Evolutionary conservation across 2,329 filamentous ascomycete species (phyloP).

Genomic region (Colletotrichum agaves): DNA sequence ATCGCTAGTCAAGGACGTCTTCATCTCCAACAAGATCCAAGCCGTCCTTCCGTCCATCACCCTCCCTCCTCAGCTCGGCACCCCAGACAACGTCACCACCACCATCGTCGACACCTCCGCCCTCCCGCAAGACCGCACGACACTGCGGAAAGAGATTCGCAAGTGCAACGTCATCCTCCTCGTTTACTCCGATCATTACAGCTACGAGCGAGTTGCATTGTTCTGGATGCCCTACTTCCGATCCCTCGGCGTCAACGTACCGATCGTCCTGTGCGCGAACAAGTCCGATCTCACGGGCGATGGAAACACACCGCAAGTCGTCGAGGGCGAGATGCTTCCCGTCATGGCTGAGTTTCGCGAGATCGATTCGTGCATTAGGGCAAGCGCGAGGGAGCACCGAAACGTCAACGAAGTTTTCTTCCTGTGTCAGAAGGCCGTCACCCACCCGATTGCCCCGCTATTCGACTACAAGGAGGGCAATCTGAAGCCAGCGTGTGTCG

Average conservation of each 20-base stretch:
- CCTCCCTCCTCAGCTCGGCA: conserved; percentile 91
- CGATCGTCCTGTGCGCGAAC: conserved; percentile 95
- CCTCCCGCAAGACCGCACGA: conserved; percentile 90
- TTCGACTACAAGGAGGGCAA: conserved; percentile 94
- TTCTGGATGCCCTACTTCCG: conserved; percentile 99
- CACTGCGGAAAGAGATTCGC: conserved; percentile 90
- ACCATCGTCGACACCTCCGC: conserved; percentile 98
- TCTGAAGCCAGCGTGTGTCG: conserved; percentile 88
- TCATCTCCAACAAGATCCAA: conserved; percentile 95
- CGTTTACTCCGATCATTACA: conserved; percentile 98
- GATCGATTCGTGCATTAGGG: conserved; percentile 96
- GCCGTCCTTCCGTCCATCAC: conserved; percentile 94
- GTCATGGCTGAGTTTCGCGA: conserved; percentile 99
- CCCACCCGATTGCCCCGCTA: conserved; percentile 93
- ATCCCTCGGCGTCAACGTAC: conserved; percentile 97
- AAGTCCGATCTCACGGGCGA: conserved; percentile 89
- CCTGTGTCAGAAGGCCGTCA: conserved; percentile 97
- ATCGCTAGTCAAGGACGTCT: conserved; percentile 95
- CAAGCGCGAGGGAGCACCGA: conserved; percentile 89
- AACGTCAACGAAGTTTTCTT: conserved; percentile 98
- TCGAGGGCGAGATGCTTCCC: conserved; percentile 97
- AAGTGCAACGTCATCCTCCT: conserved; percentile 97
- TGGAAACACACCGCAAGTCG: conserved; percentile 81
- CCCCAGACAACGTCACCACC: conserved; percentile 95
- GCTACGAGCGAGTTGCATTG: conserved; percentile 94